Evolutionary conservation across 768 basidiomycete species (phyloP).

Genomic region (Paxillus ammoniavirescens): DNA sequence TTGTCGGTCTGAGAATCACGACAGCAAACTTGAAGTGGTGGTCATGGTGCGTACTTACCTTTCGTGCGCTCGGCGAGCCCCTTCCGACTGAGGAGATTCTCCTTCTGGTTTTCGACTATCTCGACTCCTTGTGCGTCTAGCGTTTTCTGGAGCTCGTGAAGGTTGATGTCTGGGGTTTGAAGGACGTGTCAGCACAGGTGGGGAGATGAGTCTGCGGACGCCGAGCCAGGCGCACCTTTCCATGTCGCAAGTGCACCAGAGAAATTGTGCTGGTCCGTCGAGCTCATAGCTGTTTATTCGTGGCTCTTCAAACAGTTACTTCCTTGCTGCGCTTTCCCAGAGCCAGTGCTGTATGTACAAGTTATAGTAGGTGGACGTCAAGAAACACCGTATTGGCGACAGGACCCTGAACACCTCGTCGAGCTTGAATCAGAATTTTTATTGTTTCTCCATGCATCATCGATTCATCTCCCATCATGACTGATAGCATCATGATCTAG

Average conservation of each 20-base stretch:
- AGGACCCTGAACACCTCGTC: no score
- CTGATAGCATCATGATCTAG: no score
- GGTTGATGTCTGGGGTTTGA: constrained; percentile 65
- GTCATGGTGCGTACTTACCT: constrained; percentile 44
- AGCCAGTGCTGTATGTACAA: no score
- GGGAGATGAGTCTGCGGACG: not conserved
- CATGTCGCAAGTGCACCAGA: constrained; percentile 90
- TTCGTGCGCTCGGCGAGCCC: constrained; percentile 94
- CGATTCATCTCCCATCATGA: no score
- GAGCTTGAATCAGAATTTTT: no score
- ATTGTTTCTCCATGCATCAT: no score
- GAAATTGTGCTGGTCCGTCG: constrained; percentile 71
- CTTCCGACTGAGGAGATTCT: constrained; percentile 91
- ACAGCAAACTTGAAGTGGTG: no score
- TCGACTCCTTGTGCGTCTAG: constrained; percentile 92
- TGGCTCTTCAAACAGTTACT: no score
- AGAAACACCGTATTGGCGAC: no score
- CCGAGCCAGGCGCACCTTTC: constrained; percentile 58
- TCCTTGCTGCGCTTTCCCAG: no score
- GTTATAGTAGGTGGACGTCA: no score
- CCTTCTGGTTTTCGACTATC: constrained; percentile 98
- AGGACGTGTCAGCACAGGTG: not conserved
- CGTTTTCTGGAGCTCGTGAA: constrained; percentile 88
- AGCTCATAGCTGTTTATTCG: constrained; percentile 15
- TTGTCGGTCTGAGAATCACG: not conserved